These are phyloP conservation scores for Lizonia empirigonia DNA, from an alignment of 2,329 filamentous ascomycete genomes.

Conservation along the genomic window DNA sequence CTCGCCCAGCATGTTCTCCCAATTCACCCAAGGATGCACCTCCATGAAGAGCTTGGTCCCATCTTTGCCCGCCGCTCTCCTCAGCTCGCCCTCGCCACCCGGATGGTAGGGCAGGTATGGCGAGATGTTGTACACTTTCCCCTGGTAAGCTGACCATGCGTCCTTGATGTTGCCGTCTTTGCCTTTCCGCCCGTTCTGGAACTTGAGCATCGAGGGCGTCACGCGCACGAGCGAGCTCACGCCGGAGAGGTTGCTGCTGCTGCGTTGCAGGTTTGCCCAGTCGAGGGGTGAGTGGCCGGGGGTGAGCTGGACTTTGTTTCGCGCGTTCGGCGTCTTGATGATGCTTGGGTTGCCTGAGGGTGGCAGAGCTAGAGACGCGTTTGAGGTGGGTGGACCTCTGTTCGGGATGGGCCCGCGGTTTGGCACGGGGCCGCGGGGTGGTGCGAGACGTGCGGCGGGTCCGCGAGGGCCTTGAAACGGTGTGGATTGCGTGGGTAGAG, in stretches of 20 bases:
- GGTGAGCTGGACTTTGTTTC: slow-evolving; percentile 75
- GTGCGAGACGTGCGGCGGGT: slow-evolving; percentile 29
- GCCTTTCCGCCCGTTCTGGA: slow-evolving; percentile 80
- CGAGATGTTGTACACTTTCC: slow-evolving; percentile 91
- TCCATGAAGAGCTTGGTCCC: slow-evolving; percentile 66
- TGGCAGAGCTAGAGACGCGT: slow-evolving; percentile 47
- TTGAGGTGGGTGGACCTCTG: slow-evolving; percentile 49
- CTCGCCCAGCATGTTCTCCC: slow-evolving; percentile 68
- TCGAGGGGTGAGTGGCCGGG: slow-evolving; percentile 94
- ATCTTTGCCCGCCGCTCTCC: slow-evolving; percentile 77
- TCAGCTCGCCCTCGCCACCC: slow-evolving; percentile 79
- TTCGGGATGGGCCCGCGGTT: slow-evolving; percentile 52
- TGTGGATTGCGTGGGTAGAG: slow-evolving; percentile 37
- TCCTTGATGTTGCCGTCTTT: slow-evolving; percentile 57
- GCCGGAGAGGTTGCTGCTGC: slow-evolving; percentile 59
- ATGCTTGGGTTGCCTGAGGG: slow-evolving; percentile 37
- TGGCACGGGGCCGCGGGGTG: slow-evolving; percentile 56
- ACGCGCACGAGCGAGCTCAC: slow-evolving; percentile 69
- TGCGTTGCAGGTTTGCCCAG: slow-evolving; percentile 86
- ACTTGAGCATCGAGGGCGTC: slow-evolving; percentile 78
- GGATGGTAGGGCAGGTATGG: slow-evolving; percentile 92
- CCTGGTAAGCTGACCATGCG: slow-evolving; percentile 88
- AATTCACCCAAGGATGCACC: slow-evolving; percentile 71
- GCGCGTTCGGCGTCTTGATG: slow-evolving; percentile 50
- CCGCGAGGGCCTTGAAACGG: slow-evolving; percentile 42